Evolutionary conservation across 2,329 filamentous ascomycete genomes (phyloP), one percentile per base, ranked within the genome.

Genomic region (Leptographium galeiforme): DNA sequence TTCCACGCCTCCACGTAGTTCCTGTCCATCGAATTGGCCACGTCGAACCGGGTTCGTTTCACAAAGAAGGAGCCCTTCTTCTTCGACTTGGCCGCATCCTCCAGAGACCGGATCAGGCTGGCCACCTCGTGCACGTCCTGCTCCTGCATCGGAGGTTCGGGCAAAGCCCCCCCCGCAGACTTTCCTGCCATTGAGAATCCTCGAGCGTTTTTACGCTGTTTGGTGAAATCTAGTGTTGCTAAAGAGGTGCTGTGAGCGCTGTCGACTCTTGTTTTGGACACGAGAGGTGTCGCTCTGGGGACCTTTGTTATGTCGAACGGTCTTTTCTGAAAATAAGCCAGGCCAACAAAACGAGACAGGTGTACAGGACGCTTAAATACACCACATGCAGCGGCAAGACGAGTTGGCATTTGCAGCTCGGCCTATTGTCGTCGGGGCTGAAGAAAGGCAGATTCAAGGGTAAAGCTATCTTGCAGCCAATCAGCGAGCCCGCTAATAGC

Each of bases 1-100:
- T 85, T 84, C 93, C 93, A 98, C 3, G 91, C 96, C 64, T 93
- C 82, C 54, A 97, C 87, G 7, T 72, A 73, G 59, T 88, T 78
- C 32, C 78, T 74, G 55, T 82, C 74, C 25, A 77, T 74, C 7
- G 83, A 87, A 16, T 71, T 70, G 44, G 72, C 69, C 19, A 97
- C 78, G 2, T 73, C 61, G 64, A 88, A 98, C 4, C 79, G 85
- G n/a, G 79, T 81, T 71, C 89, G 94, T 68, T 85, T 93, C 70
- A 85, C 85, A 18, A 78, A 83, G 65, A 89, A 87, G 2, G 72
- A 72, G 41, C 74, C 76, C 58, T 78, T 82, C 55, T 70, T 68
- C 55, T 78, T 76, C 56, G 71, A 68, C 62, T 81, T 79, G 46
- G 71, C 69, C 18, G 72, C 73, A 12, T 68, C 67, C 47, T 88